Conservation (phyloP, 805 yeast species). For the Suhomyces sp. region DNA sequence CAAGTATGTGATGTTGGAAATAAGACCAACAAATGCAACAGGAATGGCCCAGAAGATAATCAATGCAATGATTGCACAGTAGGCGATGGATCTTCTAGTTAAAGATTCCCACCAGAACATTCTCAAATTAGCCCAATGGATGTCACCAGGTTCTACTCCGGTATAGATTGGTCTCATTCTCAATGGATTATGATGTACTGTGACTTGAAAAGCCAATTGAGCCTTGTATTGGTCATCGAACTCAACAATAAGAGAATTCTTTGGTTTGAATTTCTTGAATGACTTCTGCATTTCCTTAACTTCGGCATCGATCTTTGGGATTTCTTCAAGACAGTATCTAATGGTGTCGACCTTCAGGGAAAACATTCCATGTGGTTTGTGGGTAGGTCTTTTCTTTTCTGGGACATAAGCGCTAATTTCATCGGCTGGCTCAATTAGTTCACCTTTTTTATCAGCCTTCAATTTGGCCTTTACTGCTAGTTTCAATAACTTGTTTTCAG, state of each 20-base stretch:
- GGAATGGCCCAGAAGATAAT: constrained; percentile 78
- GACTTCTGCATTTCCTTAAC: constrained; percentile 54
- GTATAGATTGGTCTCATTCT: constrained; percentile 58
- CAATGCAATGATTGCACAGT: constrained; percentile 53
- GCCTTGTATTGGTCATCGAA: constrained; percentile 75
- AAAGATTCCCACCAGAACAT: constrained; percentile 79
- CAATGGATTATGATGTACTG: constrained; percentile 64
- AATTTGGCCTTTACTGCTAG: constrained; percentile 62
- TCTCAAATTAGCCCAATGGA: constrained; percentile 72
- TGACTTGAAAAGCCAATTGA: constrained; percentile 66
- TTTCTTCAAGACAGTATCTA: constrained; percentile 51
- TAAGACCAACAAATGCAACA: constrained; percentile 94
- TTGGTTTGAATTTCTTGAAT: constrained; percentile 52
- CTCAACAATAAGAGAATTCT: constrained; percentile 79
- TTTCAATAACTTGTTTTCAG: constrained; percentile 57
- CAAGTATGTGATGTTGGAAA: constrained; percentile 80
- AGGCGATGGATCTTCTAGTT: constrained; percentile 51
- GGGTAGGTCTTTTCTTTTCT: constrained; percentile 64
- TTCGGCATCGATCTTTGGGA: constrained; percentile 59
- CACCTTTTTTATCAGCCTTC: constrained; percentile 68
- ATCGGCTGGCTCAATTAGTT: constrained; percentile 40
- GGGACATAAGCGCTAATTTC: constrained; percentile 61
- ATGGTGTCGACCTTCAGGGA: constrained; percentile 60
- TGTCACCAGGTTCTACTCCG: constrained; percentile 63
- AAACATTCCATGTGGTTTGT: constrained; percentile 48